Base-by-base conservation (phyloP, 352 stramenopile genomes). In the Phytophthora kernoviae region DNA sequence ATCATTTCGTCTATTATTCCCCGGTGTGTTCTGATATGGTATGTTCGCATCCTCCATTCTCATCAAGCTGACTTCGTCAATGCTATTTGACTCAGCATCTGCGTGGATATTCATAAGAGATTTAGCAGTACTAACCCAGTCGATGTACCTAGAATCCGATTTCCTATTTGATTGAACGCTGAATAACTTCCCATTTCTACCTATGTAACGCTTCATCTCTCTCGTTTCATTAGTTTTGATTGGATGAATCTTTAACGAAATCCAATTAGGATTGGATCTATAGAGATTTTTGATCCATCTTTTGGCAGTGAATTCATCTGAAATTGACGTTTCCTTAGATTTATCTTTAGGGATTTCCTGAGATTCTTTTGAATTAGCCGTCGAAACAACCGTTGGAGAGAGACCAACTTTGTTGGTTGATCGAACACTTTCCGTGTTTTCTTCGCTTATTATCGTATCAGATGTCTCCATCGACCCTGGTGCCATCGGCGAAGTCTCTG, bases 61-160 rank as follows among this genome's bases (percentile, higher is more conserved):
- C 55, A 57, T 65, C 7, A 15, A 12, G 33, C 32, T 20, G 42
- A 54, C 24, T 49, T 59, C 57, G 36, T 65, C 49, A 20, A 65
- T 59, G 33, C 41, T 49, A 20, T 58, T 36, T 39, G 45, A 58
- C 36, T 57, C 56, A 17, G 27, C 47, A 30, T 64, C 47, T 17
- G 51, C 47, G 14, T 33, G 44, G 2, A 65, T 55, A 46, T 49
- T 6, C 6, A 32, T 24, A 21, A 59, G 50, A 32, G 54, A 47
- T 14, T 20, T 24, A 37, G 48, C 55, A 20, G 55, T 57, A 8
- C 45, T 45, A 21, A 57, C 30, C 55, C 49, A 65, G 32, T 65
- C 57, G 36, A 65, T 54, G 9, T 32, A 18, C 7, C 33, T 30
- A 17, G 43, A 50, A 41, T 44, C 27, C 32, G 14, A 37, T 20